Conservation (phyloP, 2,329 filamentous ascomycete species). For the Dactylonectria macrodidyma region DNA sequence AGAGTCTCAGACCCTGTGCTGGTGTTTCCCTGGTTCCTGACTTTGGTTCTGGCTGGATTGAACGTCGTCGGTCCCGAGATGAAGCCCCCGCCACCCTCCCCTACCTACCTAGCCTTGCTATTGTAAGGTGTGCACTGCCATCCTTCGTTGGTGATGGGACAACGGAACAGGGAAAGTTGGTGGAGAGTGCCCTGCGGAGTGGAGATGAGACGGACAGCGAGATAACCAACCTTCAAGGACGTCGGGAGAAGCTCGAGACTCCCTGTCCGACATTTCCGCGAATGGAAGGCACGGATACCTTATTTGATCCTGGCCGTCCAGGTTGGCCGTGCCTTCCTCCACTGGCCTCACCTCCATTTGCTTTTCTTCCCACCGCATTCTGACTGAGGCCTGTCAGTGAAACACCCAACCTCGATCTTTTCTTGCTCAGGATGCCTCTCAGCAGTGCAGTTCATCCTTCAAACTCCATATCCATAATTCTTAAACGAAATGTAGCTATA, state of each 20-base stretch:
- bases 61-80: background rate
- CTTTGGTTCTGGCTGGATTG: background rate
- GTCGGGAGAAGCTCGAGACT: background rate
- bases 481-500: no score
- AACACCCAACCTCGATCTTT: background rate
- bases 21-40: background rate
- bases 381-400: constrained; percentile 15
- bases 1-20: background rate
- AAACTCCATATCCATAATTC: no score
- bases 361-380: background rate
- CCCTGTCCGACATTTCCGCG: background rate
- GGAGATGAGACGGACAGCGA: background rate
- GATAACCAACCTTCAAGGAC: background rate
- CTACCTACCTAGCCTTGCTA: background rate
- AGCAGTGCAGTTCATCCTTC: background rate
- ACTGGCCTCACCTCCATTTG: no score
- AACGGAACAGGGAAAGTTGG: constrained; percentile 2
- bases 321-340: background rate
- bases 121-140: background rate
- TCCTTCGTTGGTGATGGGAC: background rate
- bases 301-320: background rate
- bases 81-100: background rate
- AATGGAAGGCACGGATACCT: background rate
- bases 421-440: background rate
- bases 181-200: background rate